Base-by-base conservation (phyloP, 75 land plant species). In the Sequoia sempervirens region DNA sequence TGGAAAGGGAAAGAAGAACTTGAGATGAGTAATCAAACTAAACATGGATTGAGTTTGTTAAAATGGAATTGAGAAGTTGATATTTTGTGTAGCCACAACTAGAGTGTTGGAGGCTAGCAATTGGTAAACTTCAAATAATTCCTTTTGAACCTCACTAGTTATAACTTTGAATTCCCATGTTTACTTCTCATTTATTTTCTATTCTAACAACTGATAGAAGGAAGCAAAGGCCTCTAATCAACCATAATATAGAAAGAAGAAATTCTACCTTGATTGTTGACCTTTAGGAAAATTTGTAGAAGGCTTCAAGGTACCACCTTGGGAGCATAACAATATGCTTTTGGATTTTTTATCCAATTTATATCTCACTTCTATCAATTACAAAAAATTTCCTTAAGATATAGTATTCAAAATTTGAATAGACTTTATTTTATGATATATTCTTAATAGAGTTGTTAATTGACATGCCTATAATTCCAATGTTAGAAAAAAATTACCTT, bases 241-340 rank as follows among this genome's bases (percentile, higher is more conserved):
- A n/a, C 36, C 7, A 75, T 30, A 80, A 36, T 38, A 40, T 34
- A 80, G 10, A 86, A 23, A 37, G 2, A 66, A 61, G 38, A 26
- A 81, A 15, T 76, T 50, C 14, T 84, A 96, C 98, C 99, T 94
- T 81, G 99, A 97, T 79, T 97, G 98, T 85, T 92, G 94, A 7
- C 99, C 99, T 85, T 97, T 95, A 5, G 99, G 93, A 83, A 97
- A 87, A 85, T 88, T 95, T 74, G 89, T 90, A 13, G 98, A 85
- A 50, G 99, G 99, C 88, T 83, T 95, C 96, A 93, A 90, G 15
- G 99, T 97, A 30, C 99, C 99, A 20, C 99, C 99, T 23, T 98
- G 68, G 54, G 93, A 83, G 84, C 99, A 97, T 4, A 94, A 96
- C 20, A 96, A 95, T 30, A 97, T 97, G 64, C 93, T 93, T 85